Conservation (phyloP, 345 rosid species). For the Gossypium longicalyx region DNA sequence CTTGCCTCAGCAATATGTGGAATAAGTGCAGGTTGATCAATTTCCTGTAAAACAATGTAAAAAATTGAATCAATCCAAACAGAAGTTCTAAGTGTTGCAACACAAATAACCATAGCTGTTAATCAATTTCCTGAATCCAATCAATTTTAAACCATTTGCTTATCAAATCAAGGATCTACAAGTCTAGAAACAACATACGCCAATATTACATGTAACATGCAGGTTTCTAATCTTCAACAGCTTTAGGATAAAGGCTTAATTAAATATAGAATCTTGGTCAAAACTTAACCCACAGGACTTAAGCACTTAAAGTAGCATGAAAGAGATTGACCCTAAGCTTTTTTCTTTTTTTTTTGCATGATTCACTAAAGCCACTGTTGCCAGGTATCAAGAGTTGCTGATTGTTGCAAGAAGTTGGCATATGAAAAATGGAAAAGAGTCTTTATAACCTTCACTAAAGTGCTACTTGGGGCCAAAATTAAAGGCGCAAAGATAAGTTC, state of each 20-base stretch:
- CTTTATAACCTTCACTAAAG: background rate
- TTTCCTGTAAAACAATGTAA: slow-evolving; percentile 57
- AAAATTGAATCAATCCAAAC: slow-evolving; percentile 8
- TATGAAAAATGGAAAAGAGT: too few species aligned
- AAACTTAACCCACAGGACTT: background rate
- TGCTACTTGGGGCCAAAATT: background rate
- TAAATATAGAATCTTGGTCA: background rate
- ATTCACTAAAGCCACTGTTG: background rate
- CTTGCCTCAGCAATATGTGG: slow-evolving; percentile 99
- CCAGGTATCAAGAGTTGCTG: background rate
- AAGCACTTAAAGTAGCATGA: background rate
- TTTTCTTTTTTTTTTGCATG: background rate
- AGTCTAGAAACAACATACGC: background rate
- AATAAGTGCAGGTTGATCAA: slow-evolving; percentile 94
- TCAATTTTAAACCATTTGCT: slow-evolving; percentile 7
- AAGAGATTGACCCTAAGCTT: background rate
- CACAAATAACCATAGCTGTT: slow-evolving; percentile 14
- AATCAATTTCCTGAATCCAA: slow-evolving; percentile 73
- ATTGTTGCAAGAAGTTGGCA: background rate
- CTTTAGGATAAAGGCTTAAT: background rate
- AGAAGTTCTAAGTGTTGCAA: background rate
- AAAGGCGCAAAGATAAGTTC: background rate
- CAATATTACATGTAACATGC: background rate
- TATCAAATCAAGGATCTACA: slow-evolving; percentile 7
- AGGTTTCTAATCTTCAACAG: background rate